These are phyloP conservation scores for Dicorynia guianensis DNA, from an alignment of 306 rosid genomes.

Conservation along the genomic window DNA sequence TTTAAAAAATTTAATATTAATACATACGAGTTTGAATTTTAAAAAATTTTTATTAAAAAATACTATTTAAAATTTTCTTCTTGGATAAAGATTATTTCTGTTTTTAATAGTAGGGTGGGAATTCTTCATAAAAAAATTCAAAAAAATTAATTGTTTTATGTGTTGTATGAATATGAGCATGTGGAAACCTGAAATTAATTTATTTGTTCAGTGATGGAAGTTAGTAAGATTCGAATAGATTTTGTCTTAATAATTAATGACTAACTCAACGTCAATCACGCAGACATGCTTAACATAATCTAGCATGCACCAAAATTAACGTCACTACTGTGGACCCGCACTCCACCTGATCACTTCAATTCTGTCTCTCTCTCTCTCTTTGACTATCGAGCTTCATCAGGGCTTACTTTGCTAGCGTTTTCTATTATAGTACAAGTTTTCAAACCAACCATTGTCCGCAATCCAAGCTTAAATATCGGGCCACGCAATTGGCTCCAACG, in stretches of 20 bases:
- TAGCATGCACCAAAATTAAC: constrained; percentile 10
- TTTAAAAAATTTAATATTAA: too few relatives aligned
- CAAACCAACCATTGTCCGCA: background rate
- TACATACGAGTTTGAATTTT: too few relatives aligned
- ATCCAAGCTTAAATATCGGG: background rate
- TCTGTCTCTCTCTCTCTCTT: background rate
- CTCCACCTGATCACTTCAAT: constrained; percentile 37
- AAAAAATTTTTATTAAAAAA: too few relatives aligned
- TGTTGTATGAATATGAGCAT: too few relatives aligned
- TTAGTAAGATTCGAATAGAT: constrained; percentile 60
- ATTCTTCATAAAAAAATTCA: too few relatives aligned
- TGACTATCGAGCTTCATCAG: constrained; percentile 26
- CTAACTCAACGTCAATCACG: constrained; percentile 62
- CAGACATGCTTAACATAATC: constrained; percentile 50
- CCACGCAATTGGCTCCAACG: background rate
- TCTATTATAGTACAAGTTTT: background rate
- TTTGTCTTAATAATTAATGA: constrained; percentile 44
- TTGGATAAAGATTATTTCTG: too few relatives aligned
- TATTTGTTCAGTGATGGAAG: constrained; percentile 44
- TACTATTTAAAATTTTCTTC: too few relatives aligned
- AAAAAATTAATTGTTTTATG: too few relatives aligned
- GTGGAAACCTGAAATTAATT: constrained; percentile 28
- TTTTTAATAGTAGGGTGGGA: too few relatives aligned
- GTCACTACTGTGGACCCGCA: constrained; percentile 47
- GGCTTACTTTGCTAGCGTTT: background rate